phyloP scores from a whole-genome alignment of 2,329 filamentous ascomycete species.

The Calonectria pauciramosa region DNA sequence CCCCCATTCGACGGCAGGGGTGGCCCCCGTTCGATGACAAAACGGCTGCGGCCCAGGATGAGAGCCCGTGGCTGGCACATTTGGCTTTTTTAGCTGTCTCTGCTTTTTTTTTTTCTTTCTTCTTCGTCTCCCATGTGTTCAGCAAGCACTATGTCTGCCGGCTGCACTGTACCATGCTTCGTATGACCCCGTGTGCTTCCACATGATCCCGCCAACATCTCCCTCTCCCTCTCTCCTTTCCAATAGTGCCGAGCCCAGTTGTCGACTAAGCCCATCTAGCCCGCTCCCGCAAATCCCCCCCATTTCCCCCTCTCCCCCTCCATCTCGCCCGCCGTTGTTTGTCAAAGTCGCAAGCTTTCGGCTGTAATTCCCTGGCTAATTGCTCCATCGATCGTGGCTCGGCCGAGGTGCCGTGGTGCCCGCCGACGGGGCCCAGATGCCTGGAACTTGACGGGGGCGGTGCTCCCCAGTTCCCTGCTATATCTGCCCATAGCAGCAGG shows the following conservation, averaged over 20 bases:
- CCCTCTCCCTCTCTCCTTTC: neutral
- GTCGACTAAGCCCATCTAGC: neutral
- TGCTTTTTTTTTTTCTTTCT: neutral
- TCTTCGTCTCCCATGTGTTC: neutral
- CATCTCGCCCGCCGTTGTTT: conserved; percentile 1
- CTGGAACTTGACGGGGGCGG: conserved; percentile 23
- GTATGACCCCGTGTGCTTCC: neutral
- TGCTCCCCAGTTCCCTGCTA: conserved; percentile 23
- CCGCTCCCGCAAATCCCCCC: neutral
- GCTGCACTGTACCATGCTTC: neutral
- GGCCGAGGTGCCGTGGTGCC: conserved; percentile 22
- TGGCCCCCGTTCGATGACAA: conserved; percentile 7
- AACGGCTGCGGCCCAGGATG: conserved; percentile 22
- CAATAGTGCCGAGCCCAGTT: neutral
- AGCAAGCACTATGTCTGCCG: neutral
- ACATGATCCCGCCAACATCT: neutral
- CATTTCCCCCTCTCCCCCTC: neutral
- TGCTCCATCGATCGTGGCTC: conserved; percentile 27
- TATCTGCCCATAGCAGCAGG: neutral
- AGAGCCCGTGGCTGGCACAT: neutral
- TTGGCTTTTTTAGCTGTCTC: neutral
- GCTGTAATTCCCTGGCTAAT: conserved; percentile 2
- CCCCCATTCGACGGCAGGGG: conserved; percentile 18
- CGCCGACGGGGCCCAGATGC: conserved; percentile 29
- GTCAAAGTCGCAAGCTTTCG: conserved; percentile 8